Evolutionary conservation across 495 filamentous ascomycete species (phyloP), one percentile per base, ranked within the genome.

Genomic region (Bryoglossum gracile): DNA sequence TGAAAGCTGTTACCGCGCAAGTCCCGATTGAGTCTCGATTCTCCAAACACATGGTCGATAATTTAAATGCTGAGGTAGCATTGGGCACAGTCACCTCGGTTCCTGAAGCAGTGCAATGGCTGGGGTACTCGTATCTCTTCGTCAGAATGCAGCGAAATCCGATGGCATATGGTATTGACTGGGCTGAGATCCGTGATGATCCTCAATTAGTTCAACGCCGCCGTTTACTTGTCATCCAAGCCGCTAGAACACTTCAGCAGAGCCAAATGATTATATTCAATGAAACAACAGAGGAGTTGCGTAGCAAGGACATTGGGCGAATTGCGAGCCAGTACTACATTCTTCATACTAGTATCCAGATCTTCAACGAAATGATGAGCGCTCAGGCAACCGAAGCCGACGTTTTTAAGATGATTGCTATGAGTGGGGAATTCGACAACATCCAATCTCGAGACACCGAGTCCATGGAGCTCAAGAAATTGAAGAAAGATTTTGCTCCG

Each of bases 251-350:
- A 2, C 71, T 99, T 25, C 88, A 92, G 54, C 75, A 89, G 57
- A 94, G 83, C 56, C 94, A 97, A 62, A 99, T 99, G 92, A 90
- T 99, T 55, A 94, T 97, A 34, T 97, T 91, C 71, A 94, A 96
- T 58, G 94, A 96, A 51, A 73, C 68, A 11, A 97, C 92, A 0
- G 88, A 95, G 62, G 89, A 91, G 54, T 77, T 99, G 9, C 80
- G 83, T 37, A 83, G 88, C 40, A 99, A 97, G 62, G 89, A 97
- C 61, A 81, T 96, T 14, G 92, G 92, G 23, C 82, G 92, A 16
- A 99, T 99, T 62, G 94, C 92, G 19, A 96, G 91, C 62, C 89
- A 97, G 58, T 97, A 82, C 60, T 99, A 99, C 63, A 87, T 99
- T 46, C 74, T 91, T 37, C 87, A 97, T 56, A 84, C 82, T 17